Conservation (phyloP, 768 basidiomycete genomes). For the Kondoa malvinella region DNA sequence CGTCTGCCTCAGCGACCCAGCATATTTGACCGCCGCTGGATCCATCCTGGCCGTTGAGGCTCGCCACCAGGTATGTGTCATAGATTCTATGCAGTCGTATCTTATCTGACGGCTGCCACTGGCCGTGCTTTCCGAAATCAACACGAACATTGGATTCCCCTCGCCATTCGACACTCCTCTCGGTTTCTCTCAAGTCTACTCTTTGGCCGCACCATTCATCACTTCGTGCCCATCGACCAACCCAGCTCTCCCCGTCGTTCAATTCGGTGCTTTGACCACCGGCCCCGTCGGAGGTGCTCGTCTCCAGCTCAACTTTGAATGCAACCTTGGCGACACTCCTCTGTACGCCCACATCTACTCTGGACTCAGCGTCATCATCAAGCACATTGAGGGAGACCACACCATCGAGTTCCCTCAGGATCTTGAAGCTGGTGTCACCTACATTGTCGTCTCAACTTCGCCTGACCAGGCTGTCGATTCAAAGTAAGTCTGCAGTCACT, state of each 20-base stretch:
- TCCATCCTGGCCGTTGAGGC: conserved; percentile 48
- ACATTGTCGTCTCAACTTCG: conserved; percentile 5
- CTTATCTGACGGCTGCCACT: too few relatives aligned
- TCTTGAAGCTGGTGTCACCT: background rate
- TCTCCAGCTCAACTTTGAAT: background rate
- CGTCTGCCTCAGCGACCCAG: too few relatives aligned
- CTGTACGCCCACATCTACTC: background rate
- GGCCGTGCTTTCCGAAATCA: conserved; percentile 38
- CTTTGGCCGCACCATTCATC: conserved; percentile 36
- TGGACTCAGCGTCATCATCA: background rate
- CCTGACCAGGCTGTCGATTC: conserved; percentile 20
- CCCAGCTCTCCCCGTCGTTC: conserved; percentile 39
- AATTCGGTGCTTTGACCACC: conserved; percentile 41
- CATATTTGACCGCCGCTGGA: too few relatives aligned
- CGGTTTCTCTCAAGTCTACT: conserved; percentile 36
- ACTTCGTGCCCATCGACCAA: conserved; percentile 41
- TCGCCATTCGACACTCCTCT: conserved; percentile 42
- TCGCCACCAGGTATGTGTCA: too few relatives aligned
- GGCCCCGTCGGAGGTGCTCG: conserved; percentile 21
- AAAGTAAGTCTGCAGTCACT: too few relatives aligned
- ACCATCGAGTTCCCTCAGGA: background rate
- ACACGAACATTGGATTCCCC: conserved; percentile 43
- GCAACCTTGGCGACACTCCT: background rate
- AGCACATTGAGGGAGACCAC: background rate
- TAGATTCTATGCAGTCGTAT: too few relatives aligned